Evolutionary conservation across 495 filamentous ascomycete genomes (phyloP).

Genomic region (Penicillium arizonense): DNA sequence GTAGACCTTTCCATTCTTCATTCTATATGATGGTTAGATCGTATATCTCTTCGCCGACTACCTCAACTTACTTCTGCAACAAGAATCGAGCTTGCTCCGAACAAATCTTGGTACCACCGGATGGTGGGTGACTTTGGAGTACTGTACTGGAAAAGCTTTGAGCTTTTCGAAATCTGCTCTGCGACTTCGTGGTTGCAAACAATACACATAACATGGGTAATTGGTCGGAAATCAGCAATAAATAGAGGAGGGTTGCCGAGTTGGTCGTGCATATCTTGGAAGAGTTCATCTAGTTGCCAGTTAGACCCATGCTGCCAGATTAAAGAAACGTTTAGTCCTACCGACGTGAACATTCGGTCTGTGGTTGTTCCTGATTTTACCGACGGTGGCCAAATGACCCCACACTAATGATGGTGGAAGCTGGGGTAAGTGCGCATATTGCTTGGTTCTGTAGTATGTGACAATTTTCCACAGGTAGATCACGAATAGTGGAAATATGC

Average conservation of each 20-base stretch:
- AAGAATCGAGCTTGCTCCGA: not conserved
- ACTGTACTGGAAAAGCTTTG: constrained; percentile 40
- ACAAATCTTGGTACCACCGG: not conserved
- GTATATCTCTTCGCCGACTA: not conserved
- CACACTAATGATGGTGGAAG: constrained; percentile 1
- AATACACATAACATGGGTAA: constrained; percentile 14
- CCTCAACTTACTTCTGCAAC: not conserved
- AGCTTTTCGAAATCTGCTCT: constrained; percentile 28
- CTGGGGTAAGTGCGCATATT: not conserved
- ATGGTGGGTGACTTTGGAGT: constrained; percentile 41
- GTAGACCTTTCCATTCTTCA: constrained; percentile 37
- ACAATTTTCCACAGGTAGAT: not conserved
- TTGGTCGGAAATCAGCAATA: constrained; percentile 36
- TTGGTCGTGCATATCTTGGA: not conserved
- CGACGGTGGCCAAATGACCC: not conserved
- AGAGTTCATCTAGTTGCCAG: not conserved
- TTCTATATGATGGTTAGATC: not conserved
- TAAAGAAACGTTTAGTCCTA: not conserved
- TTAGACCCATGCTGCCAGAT: not conserved
- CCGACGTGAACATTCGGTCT: not conserved
- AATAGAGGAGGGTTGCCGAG: constrained; percentile 7
- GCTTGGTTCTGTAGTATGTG: not conserved
- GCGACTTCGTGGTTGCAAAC: constrained; percentile 20
- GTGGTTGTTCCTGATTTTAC: not conserved
- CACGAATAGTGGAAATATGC: not conserved